Conservation (phyloP, 2,329 filamentous ascomycete genomes). For the Fusarium acutatum region DNA sequence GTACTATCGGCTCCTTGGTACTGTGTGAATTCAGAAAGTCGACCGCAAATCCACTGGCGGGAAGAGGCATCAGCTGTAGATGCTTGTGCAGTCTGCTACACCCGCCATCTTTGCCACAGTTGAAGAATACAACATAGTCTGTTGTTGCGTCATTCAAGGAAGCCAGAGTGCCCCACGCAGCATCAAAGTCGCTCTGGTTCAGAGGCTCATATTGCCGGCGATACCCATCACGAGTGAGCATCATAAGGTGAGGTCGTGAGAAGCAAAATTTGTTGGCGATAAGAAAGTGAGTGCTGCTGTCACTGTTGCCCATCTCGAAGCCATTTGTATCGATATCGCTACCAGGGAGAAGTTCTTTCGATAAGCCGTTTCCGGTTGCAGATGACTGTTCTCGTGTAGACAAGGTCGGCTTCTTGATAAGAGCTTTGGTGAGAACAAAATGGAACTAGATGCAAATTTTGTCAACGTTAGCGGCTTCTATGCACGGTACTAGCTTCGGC, state of each 20-base stretch:
- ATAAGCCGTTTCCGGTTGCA: rapidly evolving
- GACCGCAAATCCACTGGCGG: background rate
- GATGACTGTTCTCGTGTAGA: background rate
- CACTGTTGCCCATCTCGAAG: background rate
- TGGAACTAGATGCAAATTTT: background rate
- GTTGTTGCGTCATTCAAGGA: background rate
- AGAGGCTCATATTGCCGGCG: background rate
- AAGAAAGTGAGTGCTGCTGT: background rate
- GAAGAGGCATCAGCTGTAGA: background rate
- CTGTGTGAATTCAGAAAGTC: background rate
- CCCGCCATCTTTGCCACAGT: background rate
- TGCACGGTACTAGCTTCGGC: background rate
- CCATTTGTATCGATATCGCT: background rate
- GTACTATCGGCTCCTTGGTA: background rate
- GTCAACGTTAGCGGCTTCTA: background rate
- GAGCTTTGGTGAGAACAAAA: background rate
- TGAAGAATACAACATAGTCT: background rate
- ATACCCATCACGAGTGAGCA: background rate
- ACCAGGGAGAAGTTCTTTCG: background rate
- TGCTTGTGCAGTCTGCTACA: constrained; percentile 1
- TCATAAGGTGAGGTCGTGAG: background rate
- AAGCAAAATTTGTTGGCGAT: constrained; percentile 3
- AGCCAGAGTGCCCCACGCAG: background rate
- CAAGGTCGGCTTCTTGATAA: constrained; percentile 1
- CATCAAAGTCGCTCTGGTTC: background rate